Percentiles rank a stretch among this genome's conserved stretches.
Conservation (phyloP, 129 eudicot species). For the Pseudognaphalium luteoalbum region DNA sequence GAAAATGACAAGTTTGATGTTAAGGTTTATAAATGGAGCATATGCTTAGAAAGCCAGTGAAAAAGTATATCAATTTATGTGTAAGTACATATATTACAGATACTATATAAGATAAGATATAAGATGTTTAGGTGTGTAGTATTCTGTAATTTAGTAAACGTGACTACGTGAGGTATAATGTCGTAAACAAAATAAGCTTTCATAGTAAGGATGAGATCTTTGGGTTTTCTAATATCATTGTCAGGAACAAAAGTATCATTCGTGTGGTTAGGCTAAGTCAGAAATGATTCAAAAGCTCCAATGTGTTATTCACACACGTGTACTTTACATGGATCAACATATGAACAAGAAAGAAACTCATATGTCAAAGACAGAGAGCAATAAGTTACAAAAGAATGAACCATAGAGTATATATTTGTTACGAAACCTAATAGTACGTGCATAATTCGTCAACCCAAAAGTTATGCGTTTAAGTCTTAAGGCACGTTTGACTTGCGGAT, state of each 20-base stretch:
- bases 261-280: too few relatives aligned
- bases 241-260: neutral
- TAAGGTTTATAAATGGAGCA: slow-evolving; percentile 66
- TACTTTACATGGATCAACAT: too few relatives aligned
- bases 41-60: slow-evolving; percentile 39
- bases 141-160: slow-evolving; percentile 24
- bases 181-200: neutral
- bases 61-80: neutral
- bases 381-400: too few relatives aligned
- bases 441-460: too few relatives aligned
- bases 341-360: too few relatives aligned
- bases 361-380: too few relatives aligned
- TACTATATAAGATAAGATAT: neutral
- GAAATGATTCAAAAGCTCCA: too few relatives aligned
- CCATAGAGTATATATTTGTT: too few relatives aligned
- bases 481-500: too few relatives aligned
- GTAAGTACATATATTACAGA: slow-evolving; percentile 1
- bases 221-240: neutral
- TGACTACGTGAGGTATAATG: neutral
- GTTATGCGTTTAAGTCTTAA: too few relatives aligned
- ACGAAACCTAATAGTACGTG: too few relatives aligned
- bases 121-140: slow-evolving; percentile 5
- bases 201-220: neutral
- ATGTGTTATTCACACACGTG: too few relatives aligned
- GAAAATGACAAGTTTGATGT: slow-evolving; percentile 54